phyloP scores from a whole-genome alignment of 208 protist genomes.

The Trypanosoma brucei region DNA sequence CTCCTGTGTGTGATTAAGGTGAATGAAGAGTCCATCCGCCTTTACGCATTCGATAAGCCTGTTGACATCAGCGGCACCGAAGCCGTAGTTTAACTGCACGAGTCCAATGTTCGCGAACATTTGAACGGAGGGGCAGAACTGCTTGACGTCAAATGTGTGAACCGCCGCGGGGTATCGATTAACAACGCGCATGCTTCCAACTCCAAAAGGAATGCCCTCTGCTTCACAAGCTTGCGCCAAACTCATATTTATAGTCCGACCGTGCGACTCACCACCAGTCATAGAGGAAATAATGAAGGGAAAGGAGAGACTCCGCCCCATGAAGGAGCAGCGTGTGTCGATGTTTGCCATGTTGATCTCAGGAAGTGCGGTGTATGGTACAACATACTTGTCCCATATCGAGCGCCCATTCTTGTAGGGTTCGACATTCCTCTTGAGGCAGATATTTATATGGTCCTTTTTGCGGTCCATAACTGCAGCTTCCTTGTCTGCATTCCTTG shows the following conservation, averaged over 20 bases:
- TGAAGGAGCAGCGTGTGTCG: slow-evolving; percentile 68
- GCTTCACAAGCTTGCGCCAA: slow-evolving; percentile 85
- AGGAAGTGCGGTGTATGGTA: slow-evolving; percentile 86
- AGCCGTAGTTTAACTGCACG: slow-evolving; percentile 92
- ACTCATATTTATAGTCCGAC: slow-evolving; percentile 89
- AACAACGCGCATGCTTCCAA: slow-evolving; percentile 90
- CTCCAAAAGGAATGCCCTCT: slow-evolving; percentile 82
- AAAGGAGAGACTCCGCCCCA: slow-evolving; percentile 72
- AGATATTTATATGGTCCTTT: slow-evolving; percentile 91
- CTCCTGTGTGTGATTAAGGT: slow-evolving; percentile 90
- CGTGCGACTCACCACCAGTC: slow-evolving; percentile 88
- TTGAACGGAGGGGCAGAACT: slow-evolving; percentile 78
- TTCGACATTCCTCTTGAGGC: slow-evolving; percentile 78
- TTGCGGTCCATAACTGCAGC: slow-evolving; percentile 70
- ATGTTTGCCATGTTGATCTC: slow-evolving; percentile 78
- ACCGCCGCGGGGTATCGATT: slow-evolving; percentile 79
- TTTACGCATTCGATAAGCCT: slow-evolving; percentile 73
- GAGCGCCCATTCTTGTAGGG: slow-evolving; percentile 52
- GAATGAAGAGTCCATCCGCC: slow-evolving; percentile 87
- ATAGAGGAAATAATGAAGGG: slow-evolving; percentile 89
- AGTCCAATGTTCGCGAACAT: slow-evolving; percentile 92
- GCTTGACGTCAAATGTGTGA: slow-evolving; percentile 87
- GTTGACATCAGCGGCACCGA: slow-evolving; percentile 79
- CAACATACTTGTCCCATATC: slow-evolving; percentile 76
- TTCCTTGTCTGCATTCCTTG: slow-evolving; percentile 41